Base-by-base conservation (phyloP, 768 basidiomycete genomes). In the Boletus pseudopeckii region DNA sequence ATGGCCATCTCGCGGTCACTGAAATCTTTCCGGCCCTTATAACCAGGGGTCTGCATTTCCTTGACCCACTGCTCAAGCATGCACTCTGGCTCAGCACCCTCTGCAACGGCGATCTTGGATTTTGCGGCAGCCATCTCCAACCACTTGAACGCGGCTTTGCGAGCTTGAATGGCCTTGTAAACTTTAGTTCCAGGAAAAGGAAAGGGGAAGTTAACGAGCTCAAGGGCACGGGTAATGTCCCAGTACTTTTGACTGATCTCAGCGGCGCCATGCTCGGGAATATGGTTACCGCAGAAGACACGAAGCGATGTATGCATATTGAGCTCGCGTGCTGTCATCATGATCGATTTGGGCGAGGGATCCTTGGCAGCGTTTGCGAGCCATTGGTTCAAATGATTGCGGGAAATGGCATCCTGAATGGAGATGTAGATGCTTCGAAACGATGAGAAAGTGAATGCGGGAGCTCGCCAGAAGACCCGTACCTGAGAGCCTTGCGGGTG, bases 121-220 rank as follows among this genome's bases (percentile, higher is more conserved):
- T 80, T 82, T 32, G 77, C 74, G 0, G 93, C 91, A 33, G 94
- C 94, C 54, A 85, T 74, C 64, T 82, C 80, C 42, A 98, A 77
- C 83, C 86, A 89, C 58, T 80, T 75, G 75, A 93, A 80, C 17
- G 92, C 91, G 42, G 79, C 75, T 68, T 96, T 97, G 67, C 95
- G 85, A 2, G 92, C 88, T 71, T 94, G 86, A 59, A 93, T 86
- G 3, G 96, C 97, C 61, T 85, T 89, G 74, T 89, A 98, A 50
- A 98, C 84, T 69, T 98, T 98, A 37, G 97, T 98, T 28, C 97
- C 97, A 18, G 97, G 97, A 36, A 97, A 64, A 15, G 96, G 86
- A 56, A 98, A 74, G 15, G 97, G 97, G 77, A 99, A 98, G 77
- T 99, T 99, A 77, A 99, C 97, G 50, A 99, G 88, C 69, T 99